Evolutionary conservation across 495 filamentous ascomycete genomes (phyloP), one percentile per base, ranked within the genome.

Genomic region (Tuber indicum): DNA sequence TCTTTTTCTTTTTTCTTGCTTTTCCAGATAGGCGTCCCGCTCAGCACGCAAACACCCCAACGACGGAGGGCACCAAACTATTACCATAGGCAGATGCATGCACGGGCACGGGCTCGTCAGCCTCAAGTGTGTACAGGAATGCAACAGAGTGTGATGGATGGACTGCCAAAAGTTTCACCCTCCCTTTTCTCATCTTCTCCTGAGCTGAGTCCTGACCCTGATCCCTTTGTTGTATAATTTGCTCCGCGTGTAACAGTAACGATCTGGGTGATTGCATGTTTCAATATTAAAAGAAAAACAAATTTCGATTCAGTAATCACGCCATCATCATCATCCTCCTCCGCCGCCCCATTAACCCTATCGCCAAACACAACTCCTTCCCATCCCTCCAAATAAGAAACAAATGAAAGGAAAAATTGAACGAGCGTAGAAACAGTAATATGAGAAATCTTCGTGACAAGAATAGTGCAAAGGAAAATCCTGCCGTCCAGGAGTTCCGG

Each of bases 301-400:
- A 66, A 66, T 66, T 66, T 66, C 26, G 26, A 66, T 66, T 66
- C 7, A 66, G 58, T 66, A 66, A 66, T 66, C 26, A 66, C 12
- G 26, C 26, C n/a, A 41, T 49, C 47, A 49, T 49, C 47, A 21
- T 49, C 32, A 32, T 32, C 26, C 7, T 32, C 58, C 16, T 17
- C 58, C 32, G 36, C 14, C 58, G 26, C 26, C 58, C 26, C 58
- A 66, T 66, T 66, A 66, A 66, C 2, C 26, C 14, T 26, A 36
- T 5, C 14, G 6, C 32, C 32, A 32, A 66, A n/a, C 14, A 36
- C 3, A 17, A 66, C 58, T 66, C 58, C 58, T 36, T 66, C 6
- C 58, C 26, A 12, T n/a, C 23, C n/a, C 52, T 5, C 14, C 58
- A 66, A 66, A 32, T 36, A 26, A 66, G 32, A 66, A 66, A 62